These are phyloP conservation scores for Eimeria tenella DNA, from an alignment of 169 alveolate species.

Conservation along the genomic window DNA sequence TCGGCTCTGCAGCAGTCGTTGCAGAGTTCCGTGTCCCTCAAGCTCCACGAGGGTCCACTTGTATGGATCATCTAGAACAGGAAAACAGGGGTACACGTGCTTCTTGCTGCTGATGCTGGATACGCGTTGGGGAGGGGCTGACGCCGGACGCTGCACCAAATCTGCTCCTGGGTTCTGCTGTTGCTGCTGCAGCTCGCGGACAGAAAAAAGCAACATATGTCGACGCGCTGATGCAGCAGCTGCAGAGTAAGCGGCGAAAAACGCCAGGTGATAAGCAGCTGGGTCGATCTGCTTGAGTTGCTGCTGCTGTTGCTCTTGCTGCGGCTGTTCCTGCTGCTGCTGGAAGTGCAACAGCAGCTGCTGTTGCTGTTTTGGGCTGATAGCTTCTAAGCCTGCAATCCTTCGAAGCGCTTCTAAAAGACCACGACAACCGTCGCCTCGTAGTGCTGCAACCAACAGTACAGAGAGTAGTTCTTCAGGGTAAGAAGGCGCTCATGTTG, in stretches of 20 bases:
- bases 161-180: constrained; percentile 49
- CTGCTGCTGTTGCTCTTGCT: constrained; percentile 35
- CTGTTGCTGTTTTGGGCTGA: constrained; percentile 30
- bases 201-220: constrained; percentile 24
- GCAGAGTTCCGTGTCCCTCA: constrained; percentile 25
- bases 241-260: constrained; percentile 40
- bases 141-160: constrained; percentile 60
- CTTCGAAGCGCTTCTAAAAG: constrained; percentile 29
- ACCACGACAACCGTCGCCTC: constrained; percentile 25
- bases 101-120: constrained; percentile 39
- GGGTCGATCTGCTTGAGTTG: constrained; percentile 19
- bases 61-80: constrained; percentile 56
- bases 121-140: constrained; percentile 61
- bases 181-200: constrained; percentile 64
- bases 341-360: constrained; percentile 32
- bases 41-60: constrained; percentile 55
- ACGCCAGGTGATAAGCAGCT: constrained; percentile 29
- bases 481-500: too few species aligned
- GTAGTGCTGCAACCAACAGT: constrained; percentile 10
- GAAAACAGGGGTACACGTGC: constrained; percentile 59
- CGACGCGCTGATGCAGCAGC: constrained; percentile 25
- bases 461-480: not conserved
- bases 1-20: constrained; percentile 15
- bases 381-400: constrained; percentile 24
- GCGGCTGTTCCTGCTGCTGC: not conserved